Evolutionary conservation across 441 rosid species (phyloP).

Genomic region (Gossypium davidsonii): DNA sequence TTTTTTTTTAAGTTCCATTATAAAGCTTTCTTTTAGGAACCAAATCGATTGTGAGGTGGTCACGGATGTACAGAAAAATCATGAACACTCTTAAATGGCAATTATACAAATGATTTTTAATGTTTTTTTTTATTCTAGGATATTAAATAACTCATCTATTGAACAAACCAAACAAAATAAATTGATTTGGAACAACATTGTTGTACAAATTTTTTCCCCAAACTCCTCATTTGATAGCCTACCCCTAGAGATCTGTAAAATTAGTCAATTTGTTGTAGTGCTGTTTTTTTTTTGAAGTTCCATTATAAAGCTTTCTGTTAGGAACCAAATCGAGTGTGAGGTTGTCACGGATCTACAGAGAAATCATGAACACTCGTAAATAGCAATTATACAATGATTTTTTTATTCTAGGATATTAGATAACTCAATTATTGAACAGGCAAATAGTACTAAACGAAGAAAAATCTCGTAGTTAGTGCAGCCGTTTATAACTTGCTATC

Average conservation of each 20-base stretch:
- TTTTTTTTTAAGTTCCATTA: not conserved
- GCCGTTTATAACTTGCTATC: not conserved
- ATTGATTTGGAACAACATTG: too few relatives aligned
- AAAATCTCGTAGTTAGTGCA: not conserved
- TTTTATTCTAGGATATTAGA: not conserved
- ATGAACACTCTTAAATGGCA: slow-evolving; percentile 1
- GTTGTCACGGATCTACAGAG: too few relatives aligned
- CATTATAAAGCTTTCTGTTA: too few relatives aligned
- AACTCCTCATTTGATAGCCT: too few relatives aligned
- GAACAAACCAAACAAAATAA: not conserved
- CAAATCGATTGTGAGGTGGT: not conserved
- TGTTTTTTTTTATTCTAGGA: not conserved
- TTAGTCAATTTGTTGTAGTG: too few relatives aligned
- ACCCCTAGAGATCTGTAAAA: too few relatives aligned
- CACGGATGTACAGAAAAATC: slow-evolving; percentile 25
- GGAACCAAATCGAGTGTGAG: too few relatives aligned
- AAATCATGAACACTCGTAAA: too few relatives aligned
- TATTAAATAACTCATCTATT: not conserved
- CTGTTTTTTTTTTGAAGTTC: too few relatives aligned
- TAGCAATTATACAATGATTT: not conserved
- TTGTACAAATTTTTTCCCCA: too few relatives aligned
- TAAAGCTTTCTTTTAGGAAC: not conserved
- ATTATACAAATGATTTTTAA: not conserved
- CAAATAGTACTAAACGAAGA: not conserved
- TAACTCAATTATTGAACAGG: not conserved